These are phyloP conservation scores for Verticillium isaacii DNA, from an alignment of 2,329 filamentous ascomycete genomes.

Conservation along the genomic window DNA sequence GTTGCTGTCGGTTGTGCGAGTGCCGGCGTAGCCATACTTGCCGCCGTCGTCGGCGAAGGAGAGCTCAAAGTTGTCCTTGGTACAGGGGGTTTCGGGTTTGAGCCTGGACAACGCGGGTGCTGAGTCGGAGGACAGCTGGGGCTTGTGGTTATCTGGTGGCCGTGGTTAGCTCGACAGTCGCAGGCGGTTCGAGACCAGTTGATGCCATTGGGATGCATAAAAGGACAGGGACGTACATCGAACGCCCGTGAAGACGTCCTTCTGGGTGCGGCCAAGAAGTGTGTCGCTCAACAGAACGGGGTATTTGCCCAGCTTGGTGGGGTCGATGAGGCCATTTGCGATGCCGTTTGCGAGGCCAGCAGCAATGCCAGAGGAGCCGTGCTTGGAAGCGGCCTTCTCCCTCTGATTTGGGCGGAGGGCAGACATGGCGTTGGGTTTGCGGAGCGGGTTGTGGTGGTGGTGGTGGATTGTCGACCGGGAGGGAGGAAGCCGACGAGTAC, in stretches of 20 bases:
- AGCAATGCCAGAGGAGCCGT: background rate
- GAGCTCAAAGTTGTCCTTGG: constrained; percentile 51
- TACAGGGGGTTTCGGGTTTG: constrained; percentile 43
- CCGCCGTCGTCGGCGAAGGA: constrained; percentile 49
- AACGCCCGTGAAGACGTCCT: constrained; percentile 56
- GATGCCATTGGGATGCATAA: background rate
- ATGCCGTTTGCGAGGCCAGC: background rate
- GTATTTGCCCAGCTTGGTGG: constrained; percentile 57
- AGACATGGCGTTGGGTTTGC: constrained; percentile 9
- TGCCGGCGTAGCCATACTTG: constrained; percentile 57
- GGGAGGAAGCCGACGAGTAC: background rate
- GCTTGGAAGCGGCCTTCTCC: constrained; percentile 11
- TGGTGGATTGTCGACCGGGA: background rate
- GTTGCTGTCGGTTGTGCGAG: constrained; percentile 48
- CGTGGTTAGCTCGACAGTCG: constrained; percentile 4
- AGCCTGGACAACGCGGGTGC: constrained; percentile 45
- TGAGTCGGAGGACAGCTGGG: constrained; percentile 42
- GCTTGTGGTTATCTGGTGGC: constrained; percentile 57
- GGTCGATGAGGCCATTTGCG: constrained; percentile 43
- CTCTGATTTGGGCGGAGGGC: constrained; percentile 13
- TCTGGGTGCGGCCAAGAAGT: constrained; percentile 49
- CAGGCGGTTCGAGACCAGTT: background rate
- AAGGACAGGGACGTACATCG: constrained; percentile 42
- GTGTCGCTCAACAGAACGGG: constrained; percentile 60
- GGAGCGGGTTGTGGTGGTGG: background rate